These are phyloP conservation scores for Diddensiella transvaalensis DNA, from an alignment of 805 yeast species.

Conservation along the genomic window DNA sequence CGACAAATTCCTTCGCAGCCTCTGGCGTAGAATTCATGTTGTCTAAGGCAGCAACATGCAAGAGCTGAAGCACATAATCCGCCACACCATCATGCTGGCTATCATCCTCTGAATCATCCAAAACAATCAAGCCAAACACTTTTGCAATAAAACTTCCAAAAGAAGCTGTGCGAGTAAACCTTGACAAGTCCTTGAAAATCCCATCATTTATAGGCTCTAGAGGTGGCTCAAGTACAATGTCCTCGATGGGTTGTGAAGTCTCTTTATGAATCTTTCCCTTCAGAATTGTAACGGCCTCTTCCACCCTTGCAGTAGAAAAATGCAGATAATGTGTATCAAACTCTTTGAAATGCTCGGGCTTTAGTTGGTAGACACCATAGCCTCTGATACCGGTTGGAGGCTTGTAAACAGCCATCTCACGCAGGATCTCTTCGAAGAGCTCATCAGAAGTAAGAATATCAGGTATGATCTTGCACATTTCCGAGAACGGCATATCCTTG, in stretches of 20 bases:
- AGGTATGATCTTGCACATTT: conserved; percentile 63
- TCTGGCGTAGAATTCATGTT: conserved; percentile 31
- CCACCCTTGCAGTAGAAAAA: conserved; percentile 71
- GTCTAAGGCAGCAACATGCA: conserved; percentile 56
- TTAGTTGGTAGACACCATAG: conserved; percentile 64
- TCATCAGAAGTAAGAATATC: conserved; percentile 73
- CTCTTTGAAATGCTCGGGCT: conserved; percentile 46
- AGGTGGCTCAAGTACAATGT: conserved; percentile 57
- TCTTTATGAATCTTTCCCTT: conserved; percentile 45
- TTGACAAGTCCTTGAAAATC: conserved; percentile 31
- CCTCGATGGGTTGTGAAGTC: conserved; percentile 39
- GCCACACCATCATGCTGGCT: conserved; percentile 53
- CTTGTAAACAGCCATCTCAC: conserved; percentile 55
- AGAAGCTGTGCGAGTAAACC: conserved; percentile 27
- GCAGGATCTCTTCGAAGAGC: conserved; percentile 60
- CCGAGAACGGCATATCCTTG: conserved; percentile 66
- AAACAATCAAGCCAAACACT: conserved; percentile 15
- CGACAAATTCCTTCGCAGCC: not conserved
- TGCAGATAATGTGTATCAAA: conserved; percentile 84
- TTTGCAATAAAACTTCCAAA: conserved; percentile 26
- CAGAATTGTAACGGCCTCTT: conserved; percentile 69
- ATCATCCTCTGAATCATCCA: conserved; percentile 27
- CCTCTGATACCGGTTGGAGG: conserved; percentile 59
- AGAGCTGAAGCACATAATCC: conserved; percentile 58
- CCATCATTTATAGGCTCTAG: conserved; percentile 31